Percentiles rank a stretch among this genome's conserved stretches.
Conservation (phyloP, 345 rosid genomes). For the Carallia pectinifolia region DNA sequence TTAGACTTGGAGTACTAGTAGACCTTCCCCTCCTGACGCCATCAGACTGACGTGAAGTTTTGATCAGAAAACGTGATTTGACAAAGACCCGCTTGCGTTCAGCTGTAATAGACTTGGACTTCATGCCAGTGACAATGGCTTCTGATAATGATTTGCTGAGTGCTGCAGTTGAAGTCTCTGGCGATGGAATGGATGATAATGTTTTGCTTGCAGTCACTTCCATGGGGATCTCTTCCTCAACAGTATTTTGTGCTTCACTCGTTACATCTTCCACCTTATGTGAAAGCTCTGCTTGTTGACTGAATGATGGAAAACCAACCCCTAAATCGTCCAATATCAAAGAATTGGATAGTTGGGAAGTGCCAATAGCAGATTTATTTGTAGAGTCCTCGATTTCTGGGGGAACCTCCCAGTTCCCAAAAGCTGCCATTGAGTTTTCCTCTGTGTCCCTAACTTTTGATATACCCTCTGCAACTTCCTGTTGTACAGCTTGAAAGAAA, state of each 20-base stretch:
- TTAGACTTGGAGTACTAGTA: conserved; percentile 32
- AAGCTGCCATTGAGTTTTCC: conserved; percentile 9
- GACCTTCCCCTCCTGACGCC: conserved; percentile 59
- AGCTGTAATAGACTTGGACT: conserved; percentile 36
- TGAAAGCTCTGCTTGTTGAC: conserved; percentile 30
- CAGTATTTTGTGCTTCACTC: conserved; percentile 26
- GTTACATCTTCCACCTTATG: conserved; percentile 27
- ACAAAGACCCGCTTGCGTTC: conserved; percentile 49
- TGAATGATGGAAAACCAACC: conserved; percentile 28
- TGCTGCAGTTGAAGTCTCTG: conserved; percentile 26
- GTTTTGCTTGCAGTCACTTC: conserved; percentile 37
- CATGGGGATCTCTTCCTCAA: conserved; percentile 36
- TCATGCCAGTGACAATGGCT: conserved; percentile 32
- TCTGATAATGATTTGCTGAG: conserved; percentile 41
- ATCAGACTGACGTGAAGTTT: conserved; percentile 51
- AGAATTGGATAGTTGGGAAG: conserved; percentile 27
- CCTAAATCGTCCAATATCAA: conserved; percentile 33
- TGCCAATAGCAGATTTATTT: conserved; percentile 33
- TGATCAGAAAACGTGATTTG: conserved; percentile 54
- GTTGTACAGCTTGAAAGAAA: conserved; percentile 29
- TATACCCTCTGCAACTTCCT: conserved; percentile 26
- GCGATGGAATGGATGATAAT: conserved; percentile 11
- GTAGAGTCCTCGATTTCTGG: conserved; percentile 27
- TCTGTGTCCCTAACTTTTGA: conserved; percentile 23
- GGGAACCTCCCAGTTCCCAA: conserved; percentile 24